Conservation (phyloP, 257 asterid genomes). For the Gentiana dahurica region DNA sequence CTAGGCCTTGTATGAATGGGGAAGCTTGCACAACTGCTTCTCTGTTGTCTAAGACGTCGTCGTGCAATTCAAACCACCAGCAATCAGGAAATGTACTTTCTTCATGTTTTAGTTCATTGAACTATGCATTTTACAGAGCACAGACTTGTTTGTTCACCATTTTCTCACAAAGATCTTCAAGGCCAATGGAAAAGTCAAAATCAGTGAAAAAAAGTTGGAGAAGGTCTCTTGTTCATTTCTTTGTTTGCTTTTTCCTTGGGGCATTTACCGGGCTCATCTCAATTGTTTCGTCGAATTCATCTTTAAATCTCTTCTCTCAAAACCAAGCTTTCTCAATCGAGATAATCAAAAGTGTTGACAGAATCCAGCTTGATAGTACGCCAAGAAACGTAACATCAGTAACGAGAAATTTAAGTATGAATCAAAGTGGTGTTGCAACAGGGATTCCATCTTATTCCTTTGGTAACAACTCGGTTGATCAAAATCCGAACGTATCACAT, state of each 20-base stretch:
- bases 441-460: conserved; percentile 8
- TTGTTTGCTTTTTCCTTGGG: conserved; percentile 49
- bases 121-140: conserved; percentile 35
- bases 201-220: conserved; percentile 50
- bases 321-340: conserved; percentile 34
- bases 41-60: conserved; percentile 54
- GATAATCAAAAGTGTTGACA: conserved; percentile 19
- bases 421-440: conserved; percentile 17
- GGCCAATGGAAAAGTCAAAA: conserved; percentile 46
- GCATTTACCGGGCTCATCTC: conserved; percentile 51
- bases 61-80: conserved; percentile 33
- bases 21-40: conserved; percentile 54
- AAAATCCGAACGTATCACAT: conserved; percentile 14
- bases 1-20: conserved; percentile 44
- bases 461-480: conserved; percentile 15
- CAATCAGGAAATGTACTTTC: conserved; percentile 20
- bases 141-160: conserved; percentile 37
- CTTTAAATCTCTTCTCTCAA: conserved; percentile 25
- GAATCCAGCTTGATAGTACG: conserved; percentile 9
- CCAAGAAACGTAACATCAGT: conserved; percentile 16
- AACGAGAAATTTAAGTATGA: conserved; percentile 13
- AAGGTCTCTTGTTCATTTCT: conserved; percentile 48
- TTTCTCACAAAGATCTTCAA: conserved; percentile 40
- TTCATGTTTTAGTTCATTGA: conserved; percentile 36
- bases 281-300: conserved; percentile 26